Conservation (phyloP, 495 filamentous ascomycete species). For the Staphylotrichum longicolle region DNA sequence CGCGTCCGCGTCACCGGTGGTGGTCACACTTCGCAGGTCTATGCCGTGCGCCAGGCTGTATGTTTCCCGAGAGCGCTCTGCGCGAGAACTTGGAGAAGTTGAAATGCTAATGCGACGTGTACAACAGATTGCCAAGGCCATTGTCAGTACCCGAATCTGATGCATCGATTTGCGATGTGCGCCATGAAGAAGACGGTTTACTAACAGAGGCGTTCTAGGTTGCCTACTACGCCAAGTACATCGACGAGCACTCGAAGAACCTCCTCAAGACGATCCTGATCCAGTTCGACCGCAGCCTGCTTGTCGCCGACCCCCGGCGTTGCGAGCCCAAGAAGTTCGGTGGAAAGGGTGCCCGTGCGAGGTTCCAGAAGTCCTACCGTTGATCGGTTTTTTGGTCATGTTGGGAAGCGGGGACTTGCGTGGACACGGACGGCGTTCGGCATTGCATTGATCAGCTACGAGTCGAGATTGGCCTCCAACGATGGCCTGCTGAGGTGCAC, state of each 20-base stretch:
- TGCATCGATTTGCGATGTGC: neutral
- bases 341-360: slow-evolving; percentile 87
- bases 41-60: slow-evolving; percentile 92
- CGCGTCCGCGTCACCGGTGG: slow-evolving; percentile 93
- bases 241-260: slow-evolving; percentile 99
- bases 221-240: slow-evolving; percentile 99
- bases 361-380: slow-evolving; percentile 89
- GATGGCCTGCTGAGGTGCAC: slow-evolving; percentile 32
- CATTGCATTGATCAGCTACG: slow-evolving; percentile 39
- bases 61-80: slow-evolving; percentile 15
- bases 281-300: slow-evolving; percentile 92
- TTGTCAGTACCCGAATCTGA: slow-evolving; percentile 31
- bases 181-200: slow-evolving; percentile 9
- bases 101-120: slow-evolving; percentile 20
- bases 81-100: too few species aligned
- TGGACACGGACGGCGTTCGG: slow-evolving; percentile 41
- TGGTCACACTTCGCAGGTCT: slow-evolving; percentile 97
- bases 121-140: slow-evolving; percentile 71
- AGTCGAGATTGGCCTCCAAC: slow-evolving; percentile 32
- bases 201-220: slow-evolving; percentile 41
- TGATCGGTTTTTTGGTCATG: slow-evolving; percentile 43
- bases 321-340: slow-evolving; percentile 93
- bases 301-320: slow-evolving; percentile 95
- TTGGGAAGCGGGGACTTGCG: slow-evolving; percentile 32
- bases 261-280: slow-evolving; percentile 90